Evolutionary conservation across 179 eudicot genomes (phyloP).

Genomic region (Gypsophila paniculata): DNA sequence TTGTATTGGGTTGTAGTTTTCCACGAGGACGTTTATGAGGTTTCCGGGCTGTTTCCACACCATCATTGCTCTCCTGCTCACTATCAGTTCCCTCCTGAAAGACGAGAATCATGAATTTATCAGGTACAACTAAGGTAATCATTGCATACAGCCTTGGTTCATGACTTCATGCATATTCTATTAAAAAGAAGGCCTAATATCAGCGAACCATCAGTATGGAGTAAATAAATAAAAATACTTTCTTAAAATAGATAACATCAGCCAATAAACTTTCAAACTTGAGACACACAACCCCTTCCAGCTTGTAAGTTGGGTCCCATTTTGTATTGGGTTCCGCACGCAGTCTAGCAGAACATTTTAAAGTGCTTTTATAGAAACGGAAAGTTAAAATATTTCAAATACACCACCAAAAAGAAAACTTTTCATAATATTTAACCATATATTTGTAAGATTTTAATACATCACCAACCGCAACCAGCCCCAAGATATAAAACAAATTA

Average conservation of each 20-base stretch:
- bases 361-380: no score
- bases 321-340: no score
- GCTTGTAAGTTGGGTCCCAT: no score
- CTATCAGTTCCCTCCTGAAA: constrained; percentile 89
- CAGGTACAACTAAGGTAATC: background rate
- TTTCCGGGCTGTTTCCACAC: constrained; percentile 54
- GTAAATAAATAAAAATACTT: background rate
- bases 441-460: no score
- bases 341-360: no score
- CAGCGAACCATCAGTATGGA: background rate
- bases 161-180: background rate
- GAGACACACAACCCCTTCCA: background rate
- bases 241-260: background rate
- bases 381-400: no score
- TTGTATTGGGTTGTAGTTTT: constrained; percentile 45
- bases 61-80: constrained; percentile 93
- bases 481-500: no score
- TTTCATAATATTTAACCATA: no score
- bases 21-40: constrained; percentile 66
- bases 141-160: background rate
- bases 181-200: background rate
- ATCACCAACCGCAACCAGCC: no score
- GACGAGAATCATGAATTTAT: constrained; percentile 14
- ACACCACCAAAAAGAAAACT: no score
- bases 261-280: background rate